Evolutionary conservation across 345 rosid genomes (phyloP), one percentile per base, ranked within the genome.

Genomic region (Kernera saxatilis): DNA sequence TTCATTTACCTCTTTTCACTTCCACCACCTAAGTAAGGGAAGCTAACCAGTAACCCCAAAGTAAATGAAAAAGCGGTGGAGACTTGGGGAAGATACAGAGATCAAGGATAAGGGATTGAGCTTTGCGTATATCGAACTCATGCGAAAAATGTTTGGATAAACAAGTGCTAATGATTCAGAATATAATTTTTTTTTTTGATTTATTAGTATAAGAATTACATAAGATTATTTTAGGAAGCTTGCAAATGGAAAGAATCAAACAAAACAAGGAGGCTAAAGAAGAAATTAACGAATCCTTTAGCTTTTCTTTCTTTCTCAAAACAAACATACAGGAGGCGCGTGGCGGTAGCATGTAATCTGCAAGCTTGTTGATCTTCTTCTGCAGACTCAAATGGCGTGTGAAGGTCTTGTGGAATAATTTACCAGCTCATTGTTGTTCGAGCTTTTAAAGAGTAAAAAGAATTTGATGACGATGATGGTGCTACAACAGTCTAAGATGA

Each of bases 401-500:
- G 13, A 26, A 58, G 58, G 67, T 37, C 60, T 36, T 57, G 29
- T 57, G 29, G 8, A 58, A 40, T 51, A 60, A 66, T 23, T 74
- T 66, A 66, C 55, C 60, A 51, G 69, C 54, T 62, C 23, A 32
- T 26, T 71, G 26, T 39, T 45, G 33, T 30, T 30, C 9, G 55
- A 39, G 43, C 61, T 60, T 50, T 71, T 48, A 10, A 21, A 52
- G 48, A 41, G 61, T 14, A 26, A 30, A 45, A 50, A 36, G 43
- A 60, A 71, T 29, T 33, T 60, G 58, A n/a, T 22, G 69, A 53
- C 3, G 35, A 57, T 57, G 51, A 29, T 51, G 57, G 54, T 19
- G 35, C 70, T 75, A 75, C 64, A 75, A 75, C n/a, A 75, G 64
- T 78, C 95, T 87, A 40, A 94, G 87, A 80, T 94, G 96, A 52